Evolutionary conservation across 352 stramenopile genomes (phyloP), one percentile per base, ranked within the genome.

Genomic region (Pythium brassicae): DNA sequence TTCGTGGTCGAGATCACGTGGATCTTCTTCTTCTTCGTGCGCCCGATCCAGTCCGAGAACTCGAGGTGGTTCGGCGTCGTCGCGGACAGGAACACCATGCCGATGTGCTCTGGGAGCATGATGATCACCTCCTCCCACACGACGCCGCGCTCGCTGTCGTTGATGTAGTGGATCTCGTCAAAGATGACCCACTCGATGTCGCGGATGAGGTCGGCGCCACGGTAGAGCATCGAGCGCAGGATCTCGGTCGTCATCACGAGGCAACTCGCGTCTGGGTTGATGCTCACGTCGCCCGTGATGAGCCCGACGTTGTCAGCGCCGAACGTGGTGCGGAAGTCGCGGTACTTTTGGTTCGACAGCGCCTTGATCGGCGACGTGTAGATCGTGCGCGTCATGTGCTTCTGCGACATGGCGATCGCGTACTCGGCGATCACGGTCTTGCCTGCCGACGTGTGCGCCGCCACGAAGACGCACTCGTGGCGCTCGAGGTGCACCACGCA

Each of bases 391-490:
- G 78, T 91, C 72, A 91, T 91, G 69, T 94, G 79, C 58, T 93
- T 90, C 57, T 97, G 77, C 3, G 89, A 93, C 74, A 98, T 87
- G 0, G 94, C 96, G 62, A 99, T 98, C 17, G 96, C 96, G 69
- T 99, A 99, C 63, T 99, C 97, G n/a, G 96, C 97, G 10, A 98
- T 80, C 6, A 99, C 96, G 2, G 97, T 99, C 78, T 99, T 99
- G 19, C 97, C 97, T 12, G 96, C 95, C 0, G 90, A 98, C 6
- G 97, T 99, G 57, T 99, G 96, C 4, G 97, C 97, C 11, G 95
- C 92, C 10, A 99, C 92, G 42, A 99, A 98, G 7, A 99, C 95
- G 51, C 78, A 94, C 65, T 98, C 94, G 53, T 94, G 86, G 37
- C 85, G 71, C 49, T 99, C 96, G 19, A 99, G 67, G 64, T 97